Base-by-base conservation (phyloP, 495 filamentous ascomycete genomes). In the Schizothecium vesticola region DNA sequence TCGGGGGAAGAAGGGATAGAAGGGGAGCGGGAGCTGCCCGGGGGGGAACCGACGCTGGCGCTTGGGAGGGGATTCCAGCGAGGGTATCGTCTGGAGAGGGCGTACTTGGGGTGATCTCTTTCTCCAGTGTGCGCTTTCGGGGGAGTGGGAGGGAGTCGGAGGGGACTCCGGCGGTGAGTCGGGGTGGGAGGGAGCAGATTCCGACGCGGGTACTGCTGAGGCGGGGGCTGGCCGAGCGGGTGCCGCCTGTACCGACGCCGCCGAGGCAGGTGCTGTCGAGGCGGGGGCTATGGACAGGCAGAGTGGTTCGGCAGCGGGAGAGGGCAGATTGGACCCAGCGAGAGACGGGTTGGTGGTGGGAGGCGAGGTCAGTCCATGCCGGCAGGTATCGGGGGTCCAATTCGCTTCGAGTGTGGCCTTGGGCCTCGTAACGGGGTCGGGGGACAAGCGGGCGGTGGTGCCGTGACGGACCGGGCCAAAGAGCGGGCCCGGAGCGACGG, bases 11-110 rank as follows among this genome's bases (percentile, higher is more conserved):
- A 4, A 61, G 69, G n/a, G 73, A 73, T n/a, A 73, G 64, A 24
- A 73, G 61, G 25, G 75, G 74, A 74, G 71, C 11, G 67, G 59
- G 61, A 78, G 68, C 63, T 59, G 64, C 29, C 76, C 72, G 22
- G 80, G 74, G 8, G 65, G 60, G 21, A 72, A 43, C 12, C 75
- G 73, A 2, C 71, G 76, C 26, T 70, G 62, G 36, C 74, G 72
- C 59, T 75, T 75, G 59, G 65, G 58, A 6, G 73, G 77, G 19
- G 68, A 73, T 56, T 68, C 73, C 21, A 69, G 28, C 11, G 65
- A 56, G 28, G 28, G 66, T 28, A 56, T 55, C 22, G 62, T 58
- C 25, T 51, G 43, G 57, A 11, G 64, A 57, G 65, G 65, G 19
- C 69, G 67, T 58, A 56, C 56, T 10, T 56, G 65, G 23, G 67